A percentile compares a stretch with the other conserved stretches of the same genome.
phyloP scores from a whole-genome alignment of 169 alveolate genomes.

The Plasmodium vinckei region DNA sequence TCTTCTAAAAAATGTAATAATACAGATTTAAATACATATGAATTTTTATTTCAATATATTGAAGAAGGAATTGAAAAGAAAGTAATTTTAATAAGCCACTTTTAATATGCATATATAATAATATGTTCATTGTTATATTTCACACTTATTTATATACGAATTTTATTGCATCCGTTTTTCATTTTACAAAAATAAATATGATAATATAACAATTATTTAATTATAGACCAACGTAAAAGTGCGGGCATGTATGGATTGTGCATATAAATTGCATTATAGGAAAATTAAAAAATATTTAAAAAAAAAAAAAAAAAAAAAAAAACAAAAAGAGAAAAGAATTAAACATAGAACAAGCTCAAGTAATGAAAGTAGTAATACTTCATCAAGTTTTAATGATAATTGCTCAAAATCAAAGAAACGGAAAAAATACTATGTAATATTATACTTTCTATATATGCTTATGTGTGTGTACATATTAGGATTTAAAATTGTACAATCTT shows the following conservation, averaged over 20 bases:
- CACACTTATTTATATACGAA: not conserved
- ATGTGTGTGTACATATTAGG: not conserved
- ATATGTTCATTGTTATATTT: not conserved
- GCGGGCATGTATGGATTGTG: slow-evolving; percentile 68
- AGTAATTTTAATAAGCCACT: not conserved
- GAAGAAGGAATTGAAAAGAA: slow-evolving; percentile 36
- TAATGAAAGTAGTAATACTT: slow-evolving; percentile 16
- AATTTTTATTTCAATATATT: slow-evolving; percentile 43
- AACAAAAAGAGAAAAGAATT: not conserved
- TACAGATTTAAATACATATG: slow-evolving; percentile 45
- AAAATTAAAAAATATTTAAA: slow-evolving; percentile 54
- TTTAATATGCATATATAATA: not conserved
- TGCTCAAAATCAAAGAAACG: not conserved
- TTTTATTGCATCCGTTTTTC: not conserved
- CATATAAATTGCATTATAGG: slow-evolving; percentile 52
- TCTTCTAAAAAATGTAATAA: slow-evolving; percentile 52
- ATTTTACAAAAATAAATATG: no score
- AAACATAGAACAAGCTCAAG: not conserved
- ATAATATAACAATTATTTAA: no score
- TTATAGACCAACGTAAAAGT: slow-evolving; percentile 53
- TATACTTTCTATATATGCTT: not conserved
- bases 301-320: slow-evolving; percentile 31
- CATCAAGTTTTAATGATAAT: not conserved
- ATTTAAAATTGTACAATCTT: not conserved
- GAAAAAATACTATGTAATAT: slow-evolving; percentile 16